These are phyloP conservation scores for Amphicarpaea edgeworthii DNA, from an alignment of 306 rosid species.

Conservation along the genomic window DNA sequence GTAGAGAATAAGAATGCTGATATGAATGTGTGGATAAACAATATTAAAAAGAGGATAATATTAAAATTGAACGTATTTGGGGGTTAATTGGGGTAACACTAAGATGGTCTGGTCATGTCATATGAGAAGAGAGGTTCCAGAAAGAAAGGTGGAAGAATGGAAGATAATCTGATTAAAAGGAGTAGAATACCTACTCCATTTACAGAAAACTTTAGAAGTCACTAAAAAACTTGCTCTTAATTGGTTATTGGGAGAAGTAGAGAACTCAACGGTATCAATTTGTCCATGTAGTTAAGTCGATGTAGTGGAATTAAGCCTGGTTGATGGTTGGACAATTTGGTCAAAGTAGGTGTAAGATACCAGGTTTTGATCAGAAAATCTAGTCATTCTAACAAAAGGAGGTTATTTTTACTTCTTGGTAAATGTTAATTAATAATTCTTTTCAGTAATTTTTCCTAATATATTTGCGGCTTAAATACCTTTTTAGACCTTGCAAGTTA, in stretches of 20 bases:
- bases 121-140: background rate
- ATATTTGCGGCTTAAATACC: conserved; percentile 37
- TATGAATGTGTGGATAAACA: background rate
- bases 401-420: background rate
- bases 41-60: background rate
- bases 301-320: background rate
- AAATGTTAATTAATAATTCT: background rate
- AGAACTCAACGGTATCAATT: background rate
- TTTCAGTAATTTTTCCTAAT: conserved; percentile 2
- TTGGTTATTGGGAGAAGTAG: background rate
- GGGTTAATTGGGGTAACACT: background rate
- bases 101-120: background rate
- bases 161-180: background rate
- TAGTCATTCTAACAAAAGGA: conserved; percentile 14
- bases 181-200: background rate
- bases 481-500: too few species aligned
- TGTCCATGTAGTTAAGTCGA: background rate
- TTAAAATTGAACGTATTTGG: background rate
- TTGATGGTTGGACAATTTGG: background rate
- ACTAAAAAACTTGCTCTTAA: background rate
- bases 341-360: background rate
- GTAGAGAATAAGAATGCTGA: background rate
- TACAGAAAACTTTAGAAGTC: background rate
- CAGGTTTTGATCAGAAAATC: background rate
- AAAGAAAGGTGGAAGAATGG: background rate